Conservation (phyloP, 1,284 basidiomycete species). For the Ustilago bromivora region DNA sequence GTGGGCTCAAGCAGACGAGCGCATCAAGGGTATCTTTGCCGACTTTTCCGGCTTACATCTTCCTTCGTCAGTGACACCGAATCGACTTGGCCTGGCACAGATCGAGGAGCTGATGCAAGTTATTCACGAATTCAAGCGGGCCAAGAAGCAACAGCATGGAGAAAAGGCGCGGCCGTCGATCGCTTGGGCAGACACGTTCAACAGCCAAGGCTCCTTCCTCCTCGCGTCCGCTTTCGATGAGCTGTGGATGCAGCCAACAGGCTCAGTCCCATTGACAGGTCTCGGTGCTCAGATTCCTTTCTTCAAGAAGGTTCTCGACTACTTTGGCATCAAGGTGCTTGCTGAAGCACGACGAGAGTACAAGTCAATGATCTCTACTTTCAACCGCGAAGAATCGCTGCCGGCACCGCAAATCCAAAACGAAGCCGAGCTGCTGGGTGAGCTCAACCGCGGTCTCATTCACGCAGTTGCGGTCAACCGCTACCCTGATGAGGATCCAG, state of each 20-base stretch:
- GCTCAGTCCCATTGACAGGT: constrained; percentile 70
- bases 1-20: constrained; percentile 68
- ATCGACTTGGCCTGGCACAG: constrained; percentile 70
- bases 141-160: constrained; percentile 68
- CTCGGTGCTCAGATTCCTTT: constrained; percentile 62
- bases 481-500: constrained; percentile 49
- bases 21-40: constrained; percentile 71
- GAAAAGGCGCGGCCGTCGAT: constrained; percentile 62
- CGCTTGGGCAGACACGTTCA: constrained; percentile 71
- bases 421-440: constrained; percentile 64
- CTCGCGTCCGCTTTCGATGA: constrained; percentile 71
- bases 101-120: constrained; percentile 71
- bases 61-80: constrained; percentile 64
- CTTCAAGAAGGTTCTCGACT: constrained; percentile 68
- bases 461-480: constrained; percentile 59
- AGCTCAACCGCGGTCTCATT: constrained; percentile 59
- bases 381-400: constrained; percentile 57
- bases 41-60: constrained; percentile 70
- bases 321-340: constrained; percentile 71
- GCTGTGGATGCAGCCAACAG: constrained; percentile 71
- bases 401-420: constrained; percentile 59
- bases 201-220: constrained; percentile 70
- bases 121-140: constrained; percentile 69
- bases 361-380: constrained; percentile 68
- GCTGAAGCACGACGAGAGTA: constrained; percentile 71